Percentiles rank a stretch among this genome's conserved stretches.
phyloP scores from a whole-genome alignment of 2,329 filamentous ascomycete genomes.

The Colletotrichum caudatum region DNA sequence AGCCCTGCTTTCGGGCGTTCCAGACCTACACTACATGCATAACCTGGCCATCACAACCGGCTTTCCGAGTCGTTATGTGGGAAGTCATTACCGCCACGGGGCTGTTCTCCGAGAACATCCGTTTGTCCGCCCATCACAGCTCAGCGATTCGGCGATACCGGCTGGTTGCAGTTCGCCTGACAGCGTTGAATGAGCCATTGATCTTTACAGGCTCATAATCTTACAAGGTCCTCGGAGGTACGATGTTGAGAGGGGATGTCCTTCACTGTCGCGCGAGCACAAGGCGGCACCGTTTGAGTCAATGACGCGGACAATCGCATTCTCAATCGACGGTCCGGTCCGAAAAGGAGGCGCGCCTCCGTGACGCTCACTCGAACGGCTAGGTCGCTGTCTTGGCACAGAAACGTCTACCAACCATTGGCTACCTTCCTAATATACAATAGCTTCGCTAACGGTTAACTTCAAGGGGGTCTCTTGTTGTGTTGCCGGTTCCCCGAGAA shows the following conservation, averaged over 20 bases:
- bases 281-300: background rate
- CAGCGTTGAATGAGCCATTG: background rate
- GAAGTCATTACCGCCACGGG: background rate
- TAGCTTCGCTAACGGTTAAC: background rate
- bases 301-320: background rate
- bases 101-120: background rate
- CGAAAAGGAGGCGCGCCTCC: background rate
- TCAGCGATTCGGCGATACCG: background rate
- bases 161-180: background rate
- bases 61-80: background rate
- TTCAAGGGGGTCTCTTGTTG: background rate
- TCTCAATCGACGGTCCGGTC: background rate
- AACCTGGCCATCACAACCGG: background rate
- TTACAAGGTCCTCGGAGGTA: background rate
- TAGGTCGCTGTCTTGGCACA: background rate
- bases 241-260: background rate
- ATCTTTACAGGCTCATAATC: background rate
- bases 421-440: background rate
- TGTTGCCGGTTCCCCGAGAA: background rate
- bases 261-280: background rate
- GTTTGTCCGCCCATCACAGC: background rate
- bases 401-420: background rate
- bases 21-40: background rate
- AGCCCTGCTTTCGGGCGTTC: constrained; percentile 6
- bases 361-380: background rate